phyloP scores from a whole-genome alignment of 345 rosid genomes.

The Eutrema heterophyllum region DNA sequence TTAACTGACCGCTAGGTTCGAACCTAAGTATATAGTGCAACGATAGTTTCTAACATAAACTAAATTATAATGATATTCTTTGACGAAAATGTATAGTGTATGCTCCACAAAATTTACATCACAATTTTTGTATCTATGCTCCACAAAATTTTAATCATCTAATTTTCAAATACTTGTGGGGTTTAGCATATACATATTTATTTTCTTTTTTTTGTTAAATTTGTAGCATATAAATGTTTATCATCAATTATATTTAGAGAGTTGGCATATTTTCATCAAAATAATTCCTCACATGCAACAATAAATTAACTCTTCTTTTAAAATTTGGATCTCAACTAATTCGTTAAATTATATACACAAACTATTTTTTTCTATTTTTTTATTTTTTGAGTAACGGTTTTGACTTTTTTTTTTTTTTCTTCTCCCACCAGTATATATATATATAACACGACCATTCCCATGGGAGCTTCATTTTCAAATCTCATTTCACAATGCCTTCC shows the following conservation, averaged over 20 bases:
- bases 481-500: slow-evolving; percentile 25
- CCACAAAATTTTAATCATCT: not conserved
- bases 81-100: no score
- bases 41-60: not conserved
- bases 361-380: no score
- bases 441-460: slow-evolving; percentile 1
- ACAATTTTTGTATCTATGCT: not conserved
- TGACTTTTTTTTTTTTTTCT: not conserved
- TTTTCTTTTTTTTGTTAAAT: no score
- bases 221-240: no score
- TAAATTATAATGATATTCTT: not conserved
- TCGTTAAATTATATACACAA: not conserved
- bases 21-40: not conserved
- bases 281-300: not conserved
- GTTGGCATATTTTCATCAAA: not conserved
- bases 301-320: not conserved
- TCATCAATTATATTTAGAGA: no score
- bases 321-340: not conserved
- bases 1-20: not conserved
- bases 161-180: not conserved
- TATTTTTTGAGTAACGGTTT: no score
- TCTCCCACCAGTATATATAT: not conserved
- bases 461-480: not conserved
- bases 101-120: not conserved
- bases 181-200: not conserved